A percentile compares a stretch with the other conserved stretches of the same genome.
These are phyloP conservation scores for Mycena chlorophos DNA, from an alignment of 768 basidiomycete species.

Conservation along the genomic window DNA sequence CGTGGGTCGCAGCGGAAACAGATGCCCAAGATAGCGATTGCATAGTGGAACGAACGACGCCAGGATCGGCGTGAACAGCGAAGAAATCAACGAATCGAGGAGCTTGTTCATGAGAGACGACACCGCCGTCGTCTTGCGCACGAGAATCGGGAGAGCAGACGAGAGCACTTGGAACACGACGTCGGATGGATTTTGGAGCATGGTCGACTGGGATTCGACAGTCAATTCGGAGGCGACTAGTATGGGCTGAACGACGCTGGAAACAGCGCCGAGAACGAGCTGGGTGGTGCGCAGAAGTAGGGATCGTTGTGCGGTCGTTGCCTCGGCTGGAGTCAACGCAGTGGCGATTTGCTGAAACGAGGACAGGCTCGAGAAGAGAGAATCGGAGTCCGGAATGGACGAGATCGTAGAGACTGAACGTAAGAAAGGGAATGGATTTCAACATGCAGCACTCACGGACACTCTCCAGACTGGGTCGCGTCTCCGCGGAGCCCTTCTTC, in stretches of 20 bases:
- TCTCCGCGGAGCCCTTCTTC: slow-evolving; percentile 16
- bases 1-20: slow-evolving; percentile 9
- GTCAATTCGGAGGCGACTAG: slow-evolving; percentile 26
- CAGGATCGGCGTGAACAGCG: slow-evolving; percentile 20
- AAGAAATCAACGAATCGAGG: slow-evolving; percentile 17
- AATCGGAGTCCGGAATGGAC: slow-evolving; percentile 10
- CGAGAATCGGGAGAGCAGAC: slow-evolving; percentile 13
- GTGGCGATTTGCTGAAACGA: slow-evolving; percentile 31
- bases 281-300: slow-evolving; percentile 31
- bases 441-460: slow-evolving; percentile 12
- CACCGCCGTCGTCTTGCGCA: slow-evolving; percentile 19
- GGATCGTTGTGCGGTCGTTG: slow-evolving; percentile 21
- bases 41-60: slow-evolving; percentile 13
- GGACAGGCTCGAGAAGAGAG: slow-evolving; percentile 31
- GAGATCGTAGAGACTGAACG: slow-evolving; percentile 14
- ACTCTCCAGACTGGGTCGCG: slow-evolving; percentile 18
- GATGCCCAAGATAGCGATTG: slow-evolving; percentile 8
- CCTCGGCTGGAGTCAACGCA: slow-evolving; percentile 20
- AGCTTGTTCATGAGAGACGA: slow-evolving; percentile 19
- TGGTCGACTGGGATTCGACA: slow-evolving; percentile 16
- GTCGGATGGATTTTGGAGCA: slow-evolving; percentile 8
- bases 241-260: slow-evolving; percentile 27
- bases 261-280: slow-evolving; percentile 32
- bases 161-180: slow-evolving; percentile 11
- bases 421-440: neutral